These are phyloP conservation scores for Colletotrichum sp. DNA, from an alignment of 2,329 filamentous ascomycete genomes.

Conservation along the genomic window DNA sequence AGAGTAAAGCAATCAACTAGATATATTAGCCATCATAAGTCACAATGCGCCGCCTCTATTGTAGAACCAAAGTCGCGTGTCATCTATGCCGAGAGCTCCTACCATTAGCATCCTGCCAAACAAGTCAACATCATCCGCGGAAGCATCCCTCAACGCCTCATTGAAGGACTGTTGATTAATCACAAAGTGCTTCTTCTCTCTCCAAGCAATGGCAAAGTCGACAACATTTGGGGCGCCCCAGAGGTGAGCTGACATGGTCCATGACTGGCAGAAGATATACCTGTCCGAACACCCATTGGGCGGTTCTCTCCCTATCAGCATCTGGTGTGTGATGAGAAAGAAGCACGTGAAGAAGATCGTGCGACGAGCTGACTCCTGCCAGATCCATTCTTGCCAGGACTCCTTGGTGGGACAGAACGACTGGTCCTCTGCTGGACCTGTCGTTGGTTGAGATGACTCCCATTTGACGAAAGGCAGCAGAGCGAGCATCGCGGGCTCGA, in stretches of 20 bases:
- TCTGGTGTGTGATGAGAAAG: constrained; percentile 42
- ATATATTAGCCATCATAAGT: no score
- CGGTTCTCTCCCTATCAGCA: constrained; percentile 31
- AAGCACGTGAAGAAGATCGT: constrained; percentile 56
- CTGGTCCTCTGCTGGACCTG: constrained; percentile 31
- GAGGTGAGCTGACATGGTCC: constrained; percentile 42
- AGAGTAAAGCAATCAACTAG: no score
- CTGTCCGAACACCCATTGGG: constrained; percentile 31
- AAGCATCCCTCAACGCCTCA: constrained; percentile 35
- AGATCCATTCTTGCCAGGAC: constrained; percentile 57
- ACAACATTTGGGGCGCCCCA: constrained; percentile 40
- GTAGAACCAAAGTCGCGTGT: constrained; percentile 37
- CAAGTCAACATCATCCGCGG: constrained; percentile 46
- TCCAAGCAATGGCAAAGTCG: constrained; percentile 44
- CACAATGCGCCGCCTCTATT: neutral
- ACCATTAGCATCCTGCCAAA: constrained; percentile 44
- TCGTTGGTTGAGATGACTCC: constrained; percentile 23
- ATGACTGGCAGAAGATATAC: constrained; percentile 37
- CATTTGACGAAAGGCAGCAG: constrained; percentile 38
- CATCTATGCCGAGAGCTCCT: constrained; percentile 33
- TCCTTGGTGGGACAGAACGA: constrained; percentile 43
- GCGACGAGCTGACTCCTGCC: constrained; percentile 58
- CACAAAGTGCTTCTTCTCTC: constrained; percentile 37
- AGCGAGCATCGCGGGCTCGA: constrained; percentile 37
- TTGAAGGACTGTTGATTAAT: constrained; percentile 33